Evolutionary conservation across 441 rosid species (phyloP), one percentile per base, ranked within the genome.

Genomic region (Adansonia madagascariensis): DNA sequence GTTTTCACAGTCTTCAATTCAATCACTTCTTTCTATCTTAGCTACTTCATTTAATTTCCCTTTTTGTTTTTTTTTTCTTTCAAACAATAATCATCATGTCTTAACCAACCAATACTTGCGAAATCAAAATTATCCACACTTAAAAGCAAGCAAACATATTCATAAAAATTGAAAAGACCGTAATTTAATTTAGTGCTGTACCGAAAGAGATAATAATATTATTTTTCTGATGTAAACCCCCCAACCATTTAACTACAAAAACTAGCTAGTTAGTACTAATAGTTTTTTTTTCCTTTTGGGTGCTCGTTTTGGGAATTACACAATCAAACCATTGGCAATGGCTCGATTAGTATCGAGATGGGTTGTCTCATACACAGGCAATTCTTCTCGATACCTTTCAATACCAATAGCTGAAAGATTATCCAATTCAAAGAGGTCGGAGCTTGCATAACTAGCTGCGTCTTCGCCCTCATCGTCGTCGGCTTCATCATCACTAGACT

Each of bases 291-390:
- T 27, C 35, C 47, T 35, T 35, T 31, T 2, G 35, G 35, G 35
- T 3, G 27, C 27, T 24, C 14, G 14, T 59, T 43, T 35, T 4
- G 41, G 6, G 41, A 35, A 89, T 92, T 89, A 91, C 89, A 91
- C 47, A 72, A 85, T 71, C 75, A 89, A 84, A 80, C 91, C 89
- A 70, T 82, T 88, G 27, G 96, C 92, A 79, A 91, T 89, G 59
- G 91, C 92, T 83, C 91, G 94, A 85, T 92, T 94, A 18, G 88
- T 84, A 68, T 76, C 85, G 8, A 91, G 85, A 86, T 89, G 88
- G 11, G 99, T 95, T 31, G 98, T 92, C 82, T 91, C 99, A 71
- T 95, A 95, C 62, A 95, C 98, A 0, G 99, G 99, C 76, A 95
- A 79, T 81, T 95, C 99, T 82, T 95, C 90, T 0, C 88, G 61